phyloP scores from a whole-genome alignment of 768 basidiomycete species.

The Naganishia kalamii region DNA sequence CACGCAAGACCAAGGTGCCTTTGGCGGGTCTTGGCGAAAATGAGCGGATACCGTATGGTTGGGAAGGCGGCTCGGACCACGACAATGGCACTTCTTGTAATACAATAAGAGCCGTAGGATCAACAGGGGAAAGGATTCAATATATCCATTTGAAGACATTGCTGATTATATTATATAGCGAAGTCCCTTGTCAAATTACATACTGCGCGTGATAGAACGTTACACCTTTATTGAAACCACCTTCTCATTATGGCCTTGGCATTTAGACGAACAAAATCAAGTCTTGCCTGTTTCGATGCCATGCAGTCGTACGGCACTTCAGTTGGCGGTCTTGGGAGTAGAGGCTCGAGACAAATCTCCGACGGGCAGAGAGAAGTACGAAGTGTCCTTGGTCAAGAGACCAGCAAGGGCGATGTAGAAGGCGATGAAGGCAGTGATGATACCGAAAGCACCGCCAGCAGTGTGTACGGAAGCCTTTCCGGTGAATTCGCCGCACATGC shows the following conservation, averaged over 20 bases:
- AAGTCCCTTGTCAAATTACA: too few relatives aligned
- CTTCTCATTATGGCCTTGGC: too few relatives aligned
- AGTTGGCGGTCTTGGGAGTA: constrained; percentile 3
- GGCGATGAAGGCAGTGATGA: constrained; percentile 45
- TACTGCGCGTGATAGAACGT: too few relatives aligned
- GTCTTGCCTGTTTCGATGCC: too few relatives aligned
- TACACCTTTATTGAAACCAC: too few relatives aligned
- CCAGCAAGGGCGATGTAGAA: constrained; percentile 46
- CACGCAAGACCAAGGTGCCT: constrained; percentile 5
- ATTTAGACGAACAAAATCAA: too few relatives aligned
- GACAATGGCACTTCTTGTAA: too few relatives aligned
- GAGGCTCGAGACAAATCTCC: constrained; percentile 33
- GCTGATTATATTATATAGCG: not conserved
- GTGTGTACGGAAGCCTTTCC: constrained; percentile 29
- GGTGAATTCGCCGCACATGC: constrained; percentile 47
- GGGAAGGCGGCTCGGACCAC: not conserved
- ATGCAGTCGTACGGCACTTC: too few relatives aligned
- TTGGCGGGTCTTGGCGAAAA: constrained; percentile 7
- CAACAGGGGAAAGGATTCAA: too few relatives aligned
- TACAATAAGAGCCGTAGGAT: too few relatives aligned
- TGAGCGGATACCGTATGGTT: not conserved
- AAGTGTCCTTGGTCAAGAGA: constrained; percentile 45
- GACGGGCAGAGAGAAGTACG: constrained; percentile 44
- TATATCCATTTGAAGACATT: not conserved
- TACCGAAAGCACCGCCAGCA: constrained; percentile 47